A percentile compares a stretch with the other conserved stretches of the same genome.
Evolutionary conservation across 805 yeast species (phyloP).

Genomic region (Saturnispora sanitii): DNA sequence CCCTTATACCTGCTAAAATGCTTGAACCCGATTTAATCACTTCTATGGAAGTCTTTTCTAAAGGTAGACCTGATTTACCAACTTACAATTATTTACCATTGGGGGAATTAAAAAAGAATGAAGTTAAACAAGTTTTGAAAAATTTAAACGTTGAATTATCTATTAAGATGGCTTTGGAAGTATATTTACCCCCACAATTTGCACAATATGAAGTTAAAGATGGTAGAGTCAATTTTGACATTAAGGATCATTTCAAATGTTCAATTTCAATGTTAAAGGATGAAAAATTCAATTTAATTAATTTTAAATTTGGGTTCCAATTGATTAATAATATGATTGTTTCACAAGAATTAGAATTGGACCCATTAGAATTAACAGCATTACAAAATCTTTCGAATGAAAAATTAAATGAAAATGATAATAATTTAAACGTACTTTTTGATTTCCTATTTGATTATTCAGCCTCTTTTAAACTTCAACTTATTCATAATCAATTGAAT

Average conservation of each 20-base stretch:
- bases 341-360: slow-evolving; percentile 22
- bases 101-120: slow-evolving; percentile 40
- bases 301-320: slow-evolving; percentile 56
- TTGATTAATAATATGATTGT: slow-evolving; percentile 28
- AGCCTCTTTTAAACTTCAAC: slow-evolving; percentile 52
- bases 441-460: slow-evolving; percentile 49
- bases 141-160: slow-evolving; percentile 67
- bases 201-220: slow-evolving; percentile 54
- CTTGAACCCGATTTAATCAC: slow-evolving; percentile 89
- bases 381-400: slow-evolving; percentile 50
- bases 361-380: slow-evolving; percentile 28
- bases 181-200: slow-evolving; percentile 56
- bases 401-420: slow-evolving; percentile 29
- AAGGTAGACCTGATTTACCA: slow-evolving; percentile 69
- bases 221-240: slow-evolving; percentile 64
- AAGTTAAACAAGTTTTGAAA: slow-evolving; percentile 49
- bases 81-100: slow-evolving; percentile 47
- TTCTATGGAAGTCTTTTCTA: slow-evolving; percentile 71
- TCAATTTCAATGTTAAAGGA: slow-evolving; percentile 67
- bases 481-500: slow-evolving; percentile 48
- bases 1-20: slow-evolving; percentile 77
- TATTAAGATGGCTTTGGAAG: slow-evolving; percentile 60
- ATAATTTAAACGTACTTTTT: slow-evolving; percentile 44
- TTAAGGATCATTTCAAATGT: slow-evolving; percentile 57
- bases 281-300: slow-evolving; percentile 69